phyloP scores from a whole-genome alignment of 352 stramenopile species.

The Phytophthora cryptogea region DNA sequence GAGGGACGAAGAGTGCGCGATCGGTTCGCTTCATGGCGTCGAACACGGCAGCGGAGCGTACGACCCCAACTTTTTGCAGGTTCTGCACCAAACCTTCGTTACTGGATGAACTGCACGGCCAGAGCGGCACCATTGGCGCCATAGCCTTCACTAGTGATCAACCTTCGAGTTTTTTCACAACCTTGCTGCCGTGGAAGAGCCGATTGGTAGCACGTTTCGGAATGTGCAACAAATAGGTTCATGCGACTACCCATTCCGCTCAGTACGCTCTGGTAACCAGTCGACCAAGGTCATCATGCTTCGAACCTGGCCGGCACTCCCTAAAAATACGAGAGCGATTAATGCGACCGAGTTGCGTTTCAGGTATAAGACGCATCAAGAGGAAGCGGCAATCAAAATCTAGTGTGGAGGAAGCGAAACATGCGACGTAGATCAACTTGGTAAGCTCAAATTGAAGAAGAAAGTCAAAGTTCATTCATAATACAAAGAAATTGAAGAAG shows the following conservation, averaged over 20 bases:
- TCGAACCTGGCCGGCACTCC: constrained; percentile 16
- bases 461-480: constrained; percentile 12
- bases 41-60: constrained; percentile 47
- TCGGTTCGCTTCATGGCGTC: constrained; percentile 73
- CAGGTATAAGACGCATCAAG: constrained; percentile 1
- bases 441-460: constrained; percentile 1
- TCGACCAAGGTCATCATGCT: background rate
- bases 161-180: constrained; percentile 15
- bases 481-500: background rate
- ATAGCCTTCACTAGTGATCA: constrained; percentile 13
- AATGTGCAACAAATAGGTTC: constrained; percentile 3
- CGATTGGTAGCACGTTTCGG: constrained; percentile 10
- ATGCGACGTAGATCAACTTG: background rate
- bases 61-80: constrained; percentile 46
- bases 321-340: constrained; percentile 23
- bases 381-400: background rate
- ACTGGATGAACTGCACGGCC: constrained; percentile 45
- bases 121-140: constrained; percentile 28
- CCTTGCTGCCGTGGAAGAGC: constrained; percentile 8
- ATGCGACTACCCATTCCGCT: background rate
- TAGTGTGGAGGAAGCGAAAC: background rate
- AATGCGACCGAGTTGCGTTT: constrained; percentile 13
- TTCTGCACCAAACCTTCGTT: constrained; percentile 63
- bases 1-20: constrained; percentile 71
- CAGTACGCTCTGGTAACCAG: background rate